A percentile compares a stretch with the other conserved stretches of the same genome.
Conservation (phyloP, 2,329 filamentous ascomycete species). For the Penicillium janthinellum region DNA sequence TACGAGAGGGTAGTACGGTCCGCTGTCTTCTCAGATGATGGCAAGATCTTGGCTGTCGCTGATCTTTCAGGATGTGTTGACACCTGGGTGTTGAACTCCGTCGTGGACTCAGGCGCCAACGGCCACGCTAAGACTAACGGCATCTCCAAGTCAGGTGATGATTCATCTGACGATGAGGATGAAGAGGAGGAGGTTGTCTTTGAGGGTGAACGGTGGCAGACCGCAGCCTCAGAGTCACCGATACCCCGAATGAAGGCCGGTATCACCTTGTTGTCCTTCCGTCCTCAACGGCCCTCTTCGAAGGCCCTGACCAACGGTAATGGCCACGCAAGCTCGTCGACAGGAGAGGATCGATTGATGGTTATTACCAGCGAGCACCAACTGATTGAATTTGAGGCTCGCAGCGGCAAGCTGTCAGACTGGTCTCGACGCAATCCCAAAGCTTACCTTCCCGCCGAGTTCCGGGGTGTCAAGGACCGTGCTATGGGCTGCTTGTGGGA, state of each 20-base stretch:
- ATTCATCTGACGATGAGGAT: slow-evolving; percentile 53
- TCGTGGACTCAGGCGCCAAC: slow-evolving; percentile 44
- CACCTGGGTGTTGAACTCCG: slow-evolving; percentile 72
- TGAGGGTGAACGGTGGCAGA: slow-evolving; percentile 71
- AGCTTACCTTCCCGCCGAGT: slow-evolving; percentile 71
- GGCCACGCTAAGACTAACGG: slow-evolving; percentile 42
- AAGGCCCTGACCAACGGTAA: slow-evolving; percentile 48
- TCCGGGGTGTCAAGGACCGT: slow-evolving; percentile 73
- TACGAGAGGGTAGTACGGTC: slow-evolving; percentile 79
- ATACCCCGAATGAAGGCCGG: slow-evolving; percentile 68
- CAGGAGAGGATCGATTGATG: slow-evolving; percentile 58
- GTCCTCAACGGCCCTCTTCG: slow-evolving; percentile 41
- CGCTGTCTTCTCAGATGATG: slow-evolving; percentile 76
- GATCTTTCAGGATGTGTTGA: slow-evolving; percentile 86
- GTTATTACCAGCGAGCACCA: slow-evolving; percentile 66
- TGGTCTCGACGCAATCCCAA: slow-evolving; percentile 86
- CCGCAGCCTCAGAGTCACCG: slow-evolving; percentile 69
- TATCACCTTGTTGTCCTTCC: slow-evolving; percentile 70
- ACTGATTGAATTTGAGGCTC: slow-evolving; percentile 76
- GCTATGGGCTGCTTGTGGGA: slow-evolving; percentile 88
- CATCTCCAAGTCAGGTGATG: slow-evolving; percentile 51
- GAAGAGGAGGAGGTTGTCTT: slow-evolving; percentile 51
- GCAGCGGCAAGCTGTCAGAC: slow-evolving; percentile 73
- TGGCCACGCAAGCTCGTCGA: slow-evolving; percentile 25
- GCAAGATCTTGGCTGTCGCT: slow-evolving; percentile 73